Evolutionary conservation across 768 basidiomycete species (phyloP), one percentile per base, ranked within the genome.

Genomic region (Austroboletus eburneus): DNA sequence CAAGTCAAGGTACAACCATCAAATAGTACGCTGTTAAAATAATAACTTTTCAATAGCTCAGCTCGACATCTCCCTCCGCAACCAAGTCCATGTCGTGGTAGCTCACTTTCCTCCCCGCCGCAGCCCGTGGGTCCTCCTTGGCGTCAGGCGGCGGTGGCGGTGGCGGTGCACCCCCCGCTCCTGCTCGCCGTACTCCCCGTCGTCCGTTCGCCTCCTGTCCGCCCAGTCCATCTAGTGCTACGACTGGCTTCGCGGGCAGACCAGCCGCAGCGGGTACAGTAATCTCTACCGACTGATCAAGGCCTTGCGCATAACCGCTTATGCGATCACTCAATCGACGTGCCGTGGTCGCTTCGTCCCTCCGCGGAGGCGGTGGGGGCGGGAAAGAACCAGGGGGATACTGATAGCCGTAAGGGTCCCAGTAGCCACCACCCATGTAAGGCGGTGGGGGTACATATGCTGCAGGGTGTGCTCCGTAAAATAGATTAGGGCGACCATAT

Each of bases 31-130:
- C 39, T 51, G 43, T 39, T 61, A 65, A 40, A 42, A 43, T 64
- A 62, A 51, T n/a, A n/a, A 52, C n/a, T 12, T 49, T 44, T 69
- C 50, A 70, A 46, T 70, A 70, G 24, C 68, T 66, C 58, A 83
- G 63, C 61, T 83, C 81, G 58, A 80, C 78, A 65, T 80, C 84
- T 32, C 78, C 85, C 75, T 88, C 88, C 23, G 91, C 88, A 55
- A 91, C 89, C 64, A 87, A 72, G 72, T 97, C 94, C 83, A 96
- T 89, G 68, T 97, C 94, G 63, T 91, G 85, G 62, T 97, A 97
- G 69, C 89, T 92, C 45, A 97, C 82, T 66, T 89, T 81, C 68
- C 83, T 87, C 37, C 90, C 90, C 27, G 84, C 87, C 25, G 87
- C 85, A 23, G 94, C 90, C 33, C 94, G 76, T 35, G 94, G 94